Conservation (phyloP, 2,329 filamentous ascomycete species). For the Ceratocystis albifundus region DNA sequence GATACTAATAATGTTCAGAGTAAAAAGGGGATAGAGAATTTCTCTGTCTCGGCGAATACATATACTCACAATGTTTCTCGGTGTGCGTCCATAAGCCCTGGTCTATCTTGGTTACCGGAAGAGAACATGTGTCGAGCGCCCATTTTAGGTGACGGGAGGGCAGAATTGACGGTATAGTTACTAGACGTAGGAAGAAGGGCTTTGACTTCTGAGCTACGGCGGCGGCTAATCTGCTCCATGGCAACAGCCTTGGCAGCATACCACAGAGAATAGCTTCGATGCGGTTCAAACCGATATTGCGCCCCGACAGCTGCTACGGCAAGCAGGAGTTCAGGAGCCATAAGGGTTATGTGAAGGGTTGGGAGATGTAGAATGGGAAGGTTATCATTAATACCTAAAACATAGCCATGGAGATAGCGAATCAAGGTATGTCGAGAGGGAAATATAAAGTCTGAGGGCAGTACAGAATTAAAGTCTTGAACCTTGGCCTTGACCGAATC, state of each 20-base stretch:
- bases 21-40: too few relatives aligned
- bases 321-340: slow-evolving; percentile 56
- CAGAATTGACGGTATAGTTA: slow-evolving; percentile 50
- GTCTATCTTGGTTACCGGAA: slow-evolving; percentile 46
- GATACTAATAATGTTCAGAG: too few relatives aligned
- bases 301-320: slow-evolving; percentile 57
- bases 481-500: slow-evolving; percentile 46
- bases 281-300: slow-evolving; percentile 52
- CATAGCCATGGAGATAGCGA: slow-evolving; percentile 58
- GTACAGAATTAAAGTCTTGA: slow-evolving; percentile 48
- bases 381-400: slow-evolving; percentile 52
- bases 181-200: slow-evolving; percentile 45
- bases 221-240: slow-evolving; percentile 46
- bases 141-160: slow-evolving; percentile 46
- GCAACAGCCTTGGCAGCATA: slow-evolving; percentile 49
- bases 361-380: slow-evolving; percentile 54
- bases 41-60: not conserved
- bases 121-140: slow-evolving; percentile 48
- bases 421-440: slow-evolving; percentile 58
- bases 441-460: slow-evolving; percentile 53
- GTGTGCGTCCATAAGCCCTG: slow-evolving; percentile 47
- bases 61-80: slow-evolving; percentile 46
- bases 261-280: slow-evolving; percentile 49
- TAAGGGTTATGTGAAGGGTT: slow-evolving; percentile 50
- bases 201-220: slow-evolving; percentile 46